A percentile compares a stretch with the other conserved stretches of the same genome.
phyloP scores from a whole-genome alignment of 2,329 filamentous ascomycete genomes.

The Aspergillus viridinutans region DNA sequence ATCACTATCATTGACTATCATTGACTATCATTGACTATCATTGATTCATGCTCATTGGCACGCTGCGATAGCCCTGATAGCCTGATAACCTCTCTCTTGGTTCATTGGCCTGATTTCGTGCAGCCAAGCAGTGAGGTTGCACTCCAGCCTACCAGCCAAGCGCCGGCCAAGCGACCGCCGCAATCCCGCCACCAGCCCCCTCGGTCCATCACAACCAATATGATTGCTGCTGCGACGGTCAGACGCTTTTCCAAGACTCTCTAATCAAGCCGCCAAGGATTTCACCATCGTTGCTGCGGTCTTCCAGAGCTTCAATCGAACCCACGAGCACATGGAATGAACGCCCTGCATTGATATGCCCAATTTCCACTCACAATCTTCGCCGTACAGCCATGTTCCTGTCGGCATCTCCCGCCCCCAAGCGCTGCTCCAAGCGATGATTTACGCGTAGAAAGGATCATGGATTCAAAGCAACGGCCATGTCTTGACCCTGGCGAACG shows the following conservation, averaged over 20 bases:
- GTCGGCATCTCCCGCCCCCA: background rate
- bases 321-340: background rate
- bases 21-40: background rate
- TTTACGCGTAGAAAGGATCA: too few species aligned
- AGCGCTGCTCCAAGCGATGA: background rate
- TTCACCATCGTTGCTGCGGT: background rate
- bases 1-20: background rate
- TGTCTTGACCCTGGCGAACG: background rate
- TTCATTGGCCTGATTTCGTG: background rate
- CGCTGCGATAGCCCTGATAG: background rate
- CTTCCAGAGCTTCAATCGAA: background rate
- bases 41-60: background rate
- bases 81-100: background rate
- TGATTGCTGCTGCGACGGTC: background rate
- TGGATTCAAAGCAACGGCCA: background rate
- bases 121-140: slow-evolving; percentile 23
- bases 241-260: background rate
- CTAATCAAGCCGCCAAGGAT: slow-evolving; percentile 1
- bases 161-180: slow-evolving; percentile 2
- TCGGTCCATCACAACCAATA: slow-evolving; percentile 1
- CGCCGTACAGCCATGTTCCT: background rate
- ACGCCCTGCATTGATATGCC: background rate
- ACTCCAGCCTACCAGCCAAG: slow-evolving; percentile 23
- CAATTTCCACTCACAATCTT: background rate
- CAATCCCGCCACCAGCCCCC: slow-evolving; percentile 2